A percentile compares a stretch with the other conserved stretches of the same genome.
Evolutionary conservation across 352 stramenopile species (phyloP).

Genomic region (Phytophthora foliorum): DNA sequence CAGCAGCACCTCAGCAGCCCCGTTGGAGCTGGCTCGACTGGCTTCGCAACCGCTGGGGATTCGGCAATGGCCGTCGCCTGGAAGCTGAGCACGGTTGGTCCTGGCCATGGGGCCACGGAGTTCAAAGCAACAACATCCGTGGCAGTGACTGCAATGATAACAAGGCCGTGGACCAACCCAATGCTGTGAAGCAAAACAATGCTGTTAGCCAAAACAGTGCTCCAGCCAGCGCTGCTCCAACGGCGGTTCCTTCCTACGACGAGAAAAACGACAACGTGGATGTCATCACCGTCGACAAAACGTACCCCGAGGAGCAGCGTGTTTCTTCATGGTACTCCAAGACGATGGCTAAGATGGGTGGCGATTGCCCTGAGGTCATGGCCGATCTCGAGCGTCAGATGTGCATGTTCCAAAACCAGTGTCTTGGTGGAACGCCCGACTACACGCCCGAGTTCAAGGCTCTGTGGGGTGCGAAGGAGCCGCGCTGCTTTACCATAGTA

Average conservation of each 20-base stretch:
- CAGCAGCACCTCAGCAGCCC: constrained; percentile 11
- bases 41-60: constrained; percentile 30
- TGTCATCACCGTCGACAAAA: constrained; percentile 41
- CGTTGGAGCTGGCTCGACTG: constrained; percentile 8
- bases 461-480: constrained; percentile 46
- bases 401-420: constrained; percentile 65
- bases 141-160: constrained; percentile 3
- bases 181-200: background rate
- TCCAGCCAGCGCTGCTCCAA: constrained; percentile 3
- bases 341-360: constrained; percentile 43
- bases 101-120: constrained; percentile 6
- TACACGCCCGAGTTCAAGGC: constrained; percentile 58
- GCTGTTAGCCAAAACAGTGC: background rate
- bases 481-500: constrained; percentile 56
- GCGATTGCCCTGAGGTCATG: constrained; percentile 39
- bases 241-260: constrained; percentile 25
- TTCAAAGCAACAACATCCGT: constrained; percentile 11
- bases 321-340: constrained; percentile 55
- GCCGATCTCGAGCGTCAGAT: constrained; percentile 63
- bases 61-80: constrained; percentile 20
- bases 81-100: constrained; percentile 24
- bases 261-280: constrained; percentile 41
- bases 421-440: constrained; percentile 50
- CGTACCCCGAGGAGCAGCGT: constrained; percentile 27
- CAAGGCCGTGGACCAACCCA: background rate